phyloP scores from a whole-genome alignment of 176 grass and related monocot species.

The Coix lacrymajobi region DNA sequence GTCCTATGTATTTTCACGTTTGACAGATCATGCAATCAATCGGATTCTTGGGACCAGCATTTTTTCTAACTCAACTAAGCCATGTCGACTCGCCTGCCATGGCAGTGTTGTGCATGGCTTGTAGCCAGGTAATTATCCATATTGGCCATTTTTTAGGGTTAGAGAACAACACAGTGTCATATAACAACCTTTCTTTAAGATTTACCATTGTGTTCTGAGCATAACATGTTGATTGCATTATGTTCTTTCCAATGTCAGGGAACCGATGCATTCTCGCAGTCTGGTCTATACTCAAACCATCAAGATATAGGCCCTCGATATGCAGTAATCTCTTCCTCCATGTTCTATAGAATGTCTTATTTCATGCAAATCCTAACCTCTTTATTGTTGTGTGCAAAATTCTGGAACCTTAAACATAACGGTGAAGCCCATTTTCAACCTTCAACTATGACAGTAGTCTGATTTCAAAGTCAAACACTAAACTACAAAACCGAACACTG shows the following conservation, averaged over 20 bases:
- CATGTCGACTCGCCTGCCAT: slow-evolving; percentile 78
- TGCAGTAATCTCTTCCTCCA: slow-evolving; percentile 47
- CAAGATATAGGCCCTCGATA: slow-evolving; percentile 94
- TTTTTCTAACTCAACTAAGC: slow-evolving; percentile 97
- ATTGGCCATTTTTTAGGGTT: background rate
- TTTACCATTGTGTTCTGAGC: background rate
- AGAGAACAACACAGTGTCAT: background rate
- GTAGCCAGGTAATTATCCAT: slow-evolving; percentile 73
- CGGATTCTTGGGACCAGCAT: slow-evolving; percentile 94
- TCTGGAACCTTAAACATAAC: background rate
- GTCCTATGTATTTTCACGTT: slow-evolving; percentile 1
- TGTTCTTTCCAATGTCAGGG: slow-evolving; percentile 38
- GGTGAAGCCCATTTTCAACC: background rate
- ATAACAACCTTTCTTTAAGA: background rate
- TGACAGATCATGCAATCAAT: slow-evolving; percentile 98
- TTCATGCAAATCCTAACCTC: background rate
- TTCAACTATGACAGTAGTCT: background rate
- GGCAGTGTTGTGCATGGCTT: slow-evolving; percentile 92
- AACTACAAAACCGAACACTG: background rate
- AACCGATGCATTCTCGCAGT: slow-evolving; percentile 95
- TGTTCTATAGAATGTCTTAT: background rate
- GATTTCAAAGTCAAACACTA: background rate
- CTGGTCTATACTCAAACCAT: slow-evolving; percentile 96
- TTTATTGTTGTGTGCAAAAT: background rate
- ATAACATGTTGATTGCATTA: background rate